Evolutionary conservation across 2,329 filamentous ascomycete species (phyloP).

Genomic region (Metarhizium anisopliae): DNA sequence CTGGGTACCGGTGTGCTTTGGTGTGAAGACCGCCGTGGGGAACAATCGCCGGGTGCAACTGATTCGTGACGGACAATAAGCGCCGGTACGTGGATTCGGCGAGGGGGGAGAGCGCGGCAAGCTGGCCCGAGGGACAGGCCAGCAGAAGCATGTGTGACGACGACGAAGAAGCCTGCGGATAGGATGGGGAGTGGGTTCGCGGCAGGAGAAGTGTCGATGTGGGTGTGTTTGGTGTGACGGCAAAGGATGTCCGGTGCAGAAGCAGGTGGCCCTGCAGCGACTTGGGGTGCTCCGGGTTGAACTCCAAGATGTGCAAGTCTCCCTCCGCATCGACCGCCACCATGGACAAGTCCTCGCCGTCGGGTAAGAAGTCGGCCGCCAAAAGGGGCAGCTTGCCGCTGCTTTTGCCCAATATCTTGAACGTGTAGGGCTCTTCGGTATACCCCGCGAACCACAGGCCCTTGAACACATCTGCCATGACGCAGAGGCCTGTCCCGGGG

Average conservation of each 20-base stretch:
- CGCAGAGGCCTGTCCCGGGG: constrained; percentile 71
- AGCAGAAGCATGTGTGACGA: constrained; percentile 50
- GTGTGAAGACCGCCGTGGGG: constrained; percentile 77
- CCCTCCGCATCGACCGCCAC: constrained; percentile 76
- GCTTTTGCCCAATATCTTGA: constrained; percentile 87
- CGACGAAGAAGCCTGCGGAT: constrained; percentile 9
- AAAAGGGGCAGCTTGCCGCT: constrained; percentile 69
- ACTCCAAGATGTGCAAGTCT: constrained; percentile 83
- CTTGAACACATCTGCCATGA: constrained; percentile 85
- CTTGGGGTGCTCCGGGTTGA: constrained; percentile 91
- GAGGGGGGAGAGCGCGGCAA: constrained; percentile 70
- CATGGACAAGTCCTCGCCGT: constrained; percentile 74
- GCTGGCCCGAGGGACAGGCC: constrained; percentile 64
- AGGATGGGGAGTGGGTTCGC: constrained; percentile 42
- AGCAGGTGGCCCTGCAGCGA: constrained; percentile 83
- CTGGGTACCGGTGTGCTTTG: constrained; percentile 60
- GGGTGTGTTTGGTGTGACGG: constrained; percentile 69
- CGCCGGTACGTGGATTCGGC: constrained; percentile 76
- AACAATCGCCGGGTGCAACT: constrained; percentile 67
- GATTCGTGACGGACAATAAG: constrained; percentile 70
- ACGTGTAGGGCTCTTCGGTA: constrained; percentile 91
- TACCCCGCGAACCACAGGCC: constrained; percentile 96
- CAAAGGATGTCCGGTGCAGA: constrained; percentile 80
- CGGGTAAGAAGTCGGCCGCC: constrained; percentile 79
- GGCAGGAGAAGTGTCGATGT: constrained; percentile 70